These are phyloP conservation scores for Termitomyces titanicus DNA, from an alignment of 768 basidiomycete genomes.

Conservation along the genomic window DNA sequence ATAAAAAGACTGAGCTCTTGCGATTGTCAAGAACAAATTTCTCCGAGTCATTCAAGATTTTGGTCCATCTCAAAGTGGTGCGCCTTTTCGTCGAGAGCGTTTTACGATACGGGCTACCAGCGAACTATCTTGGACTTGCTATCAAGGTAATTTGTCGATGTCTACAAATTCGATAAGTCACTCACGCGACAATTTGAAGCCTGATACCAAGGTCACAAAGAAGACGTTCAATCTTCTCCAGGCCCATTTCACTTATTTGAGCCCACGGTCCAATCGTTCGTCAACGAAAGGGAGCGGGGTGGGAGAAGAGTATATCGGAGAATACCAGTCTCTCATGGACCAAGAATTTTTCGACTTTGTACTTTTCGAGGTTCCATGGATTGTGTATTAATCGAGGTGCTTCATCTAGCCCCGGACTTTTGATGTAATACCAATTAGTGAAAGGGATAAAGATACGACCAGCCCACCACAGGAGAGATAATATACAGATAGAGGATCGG, in stretches of 20 bases:
- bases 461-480: slow-evolving; percentile 51
- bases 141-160: slow-evolving; percentile 58
- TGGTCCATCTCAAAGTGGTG: slow-evolving; percentile 90
- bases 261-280: slow-evolving; percentile 57
- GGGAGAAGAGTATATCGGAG: slow-evolving; percentile 76
- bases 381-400: slow-evolving; percentile 49
- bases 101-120: slow-evolving; percentile 91
- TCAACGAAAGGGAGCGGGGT: slow-evolving; percentile 34
- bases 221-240: slow-evolving; percentile 74
- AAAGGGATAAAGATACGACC: slow-evolving; percentile 58
- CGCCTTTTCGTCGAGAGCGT: slow-evolving; percentile 94
- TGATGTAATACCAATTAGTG: slow-evolving; percentile 47
- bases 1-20: slow-evolving; percentile 86
- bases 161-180: not conserved
- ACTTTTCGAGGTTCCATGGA: slow-evolving; percentile 90
- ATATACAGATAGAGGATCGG: slow-evolving; percentile 39
- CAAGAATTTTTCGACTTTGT: slow-evolving; percentile 97
- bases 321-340: slow-evolving; percentile 91
- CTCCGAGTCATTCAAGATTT: slow-evolving; percentile 91
- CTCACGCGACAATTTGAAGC: slow-evolving; percentile 39
- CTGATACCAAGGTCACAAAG: slow-evolving; percentile 81
- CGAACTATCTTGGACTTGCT: slow-evolving; percentile 78
- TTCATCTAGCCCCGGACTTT: slow-evolving; percentile 14
- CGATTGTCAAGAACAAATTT: slow-evolving; percentile 92
- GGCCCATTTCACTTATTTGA: slow-evolving; percentile 76